Percentiles rank a stretch among this genome's conserved stretches.
These are phyloP conservation scores for Malbranchea cinnamomea DNA, from an alignment of 2,329 filamentous ascomycete genomes.

Conservation along the genomic window DNA sequence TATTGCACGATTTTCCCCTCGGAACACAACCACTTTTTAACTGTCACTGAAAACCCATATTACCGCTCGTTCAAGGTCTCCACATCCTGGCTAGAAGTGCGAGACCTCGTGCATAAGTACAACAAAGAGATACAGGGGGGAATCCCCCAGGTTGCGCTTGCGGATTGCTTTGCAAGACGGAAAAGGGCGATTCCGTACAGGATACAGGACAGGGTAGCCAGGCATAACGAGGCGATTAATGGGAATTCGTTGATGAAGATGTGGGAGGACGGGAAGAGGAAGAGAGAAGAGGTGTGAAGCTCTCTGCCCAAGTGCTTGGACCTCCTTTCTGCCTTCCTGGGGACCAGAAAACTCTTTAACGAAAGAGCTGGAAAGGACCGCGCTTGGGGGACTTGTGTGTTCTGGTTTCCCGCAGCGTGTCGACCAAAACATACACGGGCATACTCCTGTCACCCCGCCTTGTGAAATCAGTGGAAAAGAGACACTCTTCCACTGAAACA, in stretches of 20 bases:
- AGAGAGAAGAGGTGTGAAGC: conserved; percentile 57
- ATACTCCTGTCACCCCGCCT: too few relatives aligned
- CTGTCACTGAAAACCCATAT: conserved; percentile 20
- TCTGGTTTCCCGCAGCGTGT: too few relatives aligned
- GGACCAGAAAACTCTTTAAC: too few relatives aligned
- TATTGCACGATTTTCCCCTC: conserved; percentile 16
- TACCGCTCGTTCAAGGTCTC: conserved; percentile 15
- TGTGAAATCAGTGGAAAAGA: too few relatives aligned
- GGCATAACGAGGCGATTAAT: conserved; percentile 14
- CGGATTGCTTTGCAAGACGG: conserved; percentile 18
- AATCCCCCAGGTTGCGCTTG: conserved; percentile 17
- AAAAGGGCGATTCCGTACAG: conserved; percentile 13
- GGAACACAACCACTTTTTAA: conserved; percentile 16
- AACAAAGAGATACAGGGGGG: background rate
- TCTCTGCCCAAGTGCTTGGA: conserved; percentile 44
- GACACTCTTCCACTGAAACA: too few relatives aligned
- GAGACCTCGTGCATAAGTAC: conserved; percentile 15
- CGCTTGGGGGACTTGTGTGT: too few relatives aligned
- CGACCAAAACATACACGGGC: too few relatives aligned
- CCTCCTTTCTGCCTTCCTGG: too few relatives aligned
- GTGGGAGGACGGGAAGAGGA: conserved; percentile 49
- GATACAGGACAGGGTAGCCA: conserved; percentile 11
- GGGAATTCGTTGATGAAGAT: conserved; percentile 9
- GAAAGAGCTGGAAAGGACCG: too few relatives aligned
- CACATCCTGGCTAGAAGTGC: conserved; percentile 12